Evolutionary conservation across 148 eudicot genomes (phyloP).

Genomic region (Pouteria glomerata): DNA sequence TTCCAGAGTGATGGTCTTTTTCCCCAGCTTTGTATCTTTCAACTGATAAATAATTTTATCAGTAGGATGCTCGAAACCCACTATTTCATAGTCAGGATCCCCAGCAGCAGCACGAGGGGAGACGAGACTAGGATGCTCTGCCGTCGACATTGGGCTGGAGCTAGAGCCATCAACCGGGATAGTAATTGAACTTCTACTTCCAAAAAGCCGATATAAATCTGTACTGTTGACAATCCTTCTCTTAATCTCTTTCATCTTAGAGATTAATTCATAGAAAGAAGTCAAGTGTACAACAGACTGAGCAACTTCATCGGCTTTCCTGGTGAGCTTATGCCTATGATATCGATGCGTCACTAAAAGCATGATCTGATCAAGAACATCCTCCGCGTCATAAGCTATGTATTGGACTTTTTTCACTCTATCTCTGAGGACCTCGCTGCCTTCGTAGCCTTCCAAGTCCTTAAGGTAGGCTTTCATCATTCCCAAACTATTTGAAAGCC

Average conservation of each 20-base stretch:
- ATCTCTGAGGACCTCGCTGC: not conserved
- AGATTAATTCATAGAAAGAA: not conserved
- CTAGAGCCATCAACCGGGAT: not conserved
- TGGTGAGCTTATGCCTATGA: not conserved
- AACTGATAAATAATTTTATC: not conserved
- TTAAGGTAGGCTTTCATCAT: slow-evolving; percentile 1
- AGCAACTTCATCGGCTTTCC: not conserved
- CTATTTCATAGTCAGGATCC: slow-evolving; percentile 3
- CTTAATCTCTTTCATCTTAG: not conserved
- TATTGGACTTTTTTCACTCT: slow-evolving; percentile 11
- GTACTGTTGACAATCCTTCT: not conserved
- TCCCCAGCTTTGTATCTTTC: not conserved
- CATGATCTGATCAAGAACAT: slow-evolving; percentile 20
- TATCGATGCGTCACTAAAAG: not conserved
- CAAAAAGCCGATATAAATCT: not conserved
- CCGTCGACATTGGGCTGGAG: not conserved
- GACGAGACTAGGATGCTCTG: not conserved
- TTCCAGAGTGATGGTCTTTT: slow-evolving; percentile 13
- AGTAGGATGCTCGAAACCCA: slow-evolving; percentile 12
- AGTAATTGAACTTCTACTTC: not conserved
- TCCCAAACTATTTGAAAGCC: not conserved
- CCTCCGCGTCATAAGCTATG: slow-evolving; percentile 20
- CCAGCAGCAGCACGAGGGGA: too few species aligned
- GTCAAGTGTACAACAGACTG: not conserved
- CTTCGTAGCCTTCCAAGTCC: not conserved